These are phyloP conservation scores for Trypanosoma caninum DNA, from an alignment of 208 protist species.

Conservation along the genomic window DNA sequence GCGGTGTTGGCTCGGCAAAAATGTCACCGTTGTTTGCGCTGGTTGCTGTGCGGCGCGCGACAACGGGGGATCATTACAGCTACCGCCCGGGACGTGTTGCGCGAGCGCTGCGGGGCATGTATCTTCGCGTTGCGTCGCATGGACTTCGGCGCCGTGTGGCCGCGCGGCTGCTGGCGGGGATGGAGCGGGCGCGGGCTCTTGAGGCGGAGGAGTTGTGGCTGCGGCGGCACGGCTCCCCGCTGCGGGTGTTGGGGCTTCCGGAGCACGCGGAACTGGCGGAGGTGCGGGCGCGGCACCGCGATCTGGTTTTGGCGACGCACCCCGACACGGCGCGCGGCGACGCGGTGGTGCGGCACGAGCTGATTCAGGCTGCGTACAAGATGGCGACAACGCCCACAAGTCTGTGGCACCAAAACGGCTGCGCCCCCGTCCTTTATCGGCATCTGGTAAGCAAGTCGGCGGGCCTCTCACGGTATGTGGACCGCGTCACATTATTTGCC, in stretches of 20 bases:
- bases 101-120: slow-evolving; percentile 34
- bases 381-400: slow-evolving; percentile 64
- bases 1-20: background rate
- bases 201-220: slow-evolving; percentile 77
- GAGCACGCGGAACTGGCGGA: slow-evolving; percentile 70
- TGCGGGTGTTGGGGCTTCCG: slow-evolving; percentile 75
- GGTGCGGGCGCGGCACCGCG: slow-evolving; percentile 66
- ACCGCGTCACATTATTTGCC: slow-evolving; percentile 41
- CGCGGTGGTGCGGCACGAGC: slow-evolving; percentile 43
- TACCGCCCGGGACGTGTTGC: slow-evolving; percentile 62
- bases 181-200: slow-evolving; percentile 56
- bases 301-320: slow-evolving; percentile 70
- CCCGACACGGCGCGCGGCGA: slow-evolving; percentile 51
- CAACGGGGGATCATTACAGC: slow-evolving; percentile 64
- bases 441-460: slow-evolving; percentile 38
- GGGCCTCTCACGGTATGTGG: slow-evolving; percentile 29
- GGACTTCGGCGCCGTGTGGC: slow-evolving; percentile 37
- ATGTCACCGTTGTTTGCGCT: background rate
- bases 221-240: slow-evolving; percentile 63
- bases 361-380: slow-evolving; percentile 66
- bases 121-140: slow-evolving; percentile 32
- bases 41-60: slow-evolving; percentile 9
- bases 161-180: slow-evolving; percentile 42
- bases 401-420: slow-evolving; percentile 77
- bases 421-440: slow-evolving; percentile 51